phyloP scores from a whole-genome alignment of 140 eudicot species.

The Flaveria floridana region DNA sequence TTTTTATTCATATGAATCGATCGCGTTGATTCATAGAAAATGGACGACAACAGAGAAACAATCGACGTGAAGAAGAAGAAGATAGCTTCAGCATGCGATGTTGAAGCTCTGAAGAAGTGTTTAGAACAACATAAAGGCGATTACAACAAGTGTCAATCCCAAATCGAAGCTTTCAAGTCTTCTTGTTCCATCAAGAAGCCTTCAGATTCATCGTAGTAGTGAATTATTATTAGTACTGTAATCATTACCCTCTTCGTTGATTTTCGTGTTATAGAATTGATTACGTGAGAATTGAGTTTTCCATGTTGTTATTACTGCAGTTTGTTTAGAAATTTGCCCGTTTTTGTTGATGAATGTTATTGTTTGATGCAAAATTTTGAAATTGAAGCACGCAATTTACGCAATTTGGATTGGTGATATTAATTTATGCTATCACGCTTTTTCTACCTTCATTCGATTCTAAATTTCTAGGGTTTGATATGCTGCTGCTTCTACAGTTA shows the following conservation, averaged over 20 bases:
- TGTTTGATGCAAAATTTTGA: constrained; percentile 16
- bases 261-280: constrained; percentile 11
- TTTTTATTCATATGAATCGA: no score
- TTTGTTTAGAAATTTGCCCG: background rate
- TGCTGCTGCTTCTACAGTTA: background rate
- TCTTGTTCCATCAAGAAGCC: constrained; percentile 72
- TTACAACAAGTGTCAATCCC: constrained; percentile 74
- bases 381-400: background rate
- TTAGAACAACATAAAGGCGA: constrained; percentile 82
- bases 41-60: constrained; percentile 33
- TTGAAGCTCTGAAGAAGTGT: constrained; percentile 87
- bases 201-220: constrained; percentile 10
- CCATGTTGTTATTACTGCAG: background rate
- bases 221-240: background rate
- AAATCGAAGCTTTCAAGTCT: constrained; percentile 80
- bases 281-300: background rate
- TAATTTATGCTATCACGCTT: background rate
- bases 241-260: background rate
- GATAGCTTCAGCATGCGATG: constrained; percentile 61
- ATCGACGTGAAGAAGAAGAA: constrained; percentile 38
- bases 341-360: background rate
- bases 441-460: constrained; percentile 4
- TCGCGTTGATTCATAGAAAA: background rate
- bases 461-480: constrained; percentile 26
- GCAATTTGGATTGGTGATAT: background rate